These are phyloP conservation scores for Setaria italica DNA, from an alignment of 202 grass and related monocot genomes.

Conservation along the genomic window DNA sequence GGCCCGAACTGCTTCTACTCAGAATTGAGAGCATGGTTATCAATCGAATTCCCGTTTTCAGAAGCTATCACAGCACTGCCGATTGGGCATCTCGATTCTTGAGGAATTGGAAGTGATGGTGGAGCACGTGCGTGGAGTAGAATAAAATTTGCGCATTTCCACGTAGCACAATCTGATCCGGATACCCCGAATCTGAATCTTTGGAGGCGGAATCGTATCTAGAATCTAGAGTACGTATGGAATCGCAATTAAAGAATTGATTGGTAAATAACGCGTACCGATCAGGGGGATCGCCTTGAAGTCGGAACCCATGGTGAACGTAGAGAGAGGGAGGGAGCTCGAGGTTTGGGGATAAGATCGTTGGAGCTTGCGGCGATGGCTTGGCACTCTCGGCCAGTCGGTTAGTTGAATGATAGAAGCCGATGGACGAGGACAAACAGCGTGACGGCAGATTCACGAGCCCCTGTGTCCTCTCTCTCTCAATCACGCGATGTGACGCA, in stretches of 20 bases:
- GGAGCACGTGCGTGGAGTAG: too few relatives aligned
- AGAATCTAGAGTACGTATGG: background rate
- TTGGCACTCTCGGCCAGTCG: background rate
- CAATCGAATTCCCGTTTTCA: background rate
- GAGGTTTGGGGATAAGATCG: conserved; percentile 21
- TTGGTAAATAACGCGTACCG: conserved; percentile 25
- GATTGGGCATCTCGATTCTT: background rate
- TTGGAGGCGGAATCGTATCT: background rate
- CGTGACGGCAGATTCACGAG: background rate
- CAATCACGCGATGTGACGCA: background rate
- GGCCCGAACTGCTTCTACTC: background rate
- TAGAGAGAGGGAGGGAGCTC: background rate
- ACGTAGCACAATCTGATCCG: background rate
- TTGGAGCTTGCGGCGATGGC: background rate
- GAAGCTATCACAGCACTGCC: background rate
- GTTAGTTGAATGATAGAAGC: background rate
- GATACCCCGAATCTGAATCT: conserved; percentile 39
- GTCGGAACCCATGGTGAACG: conserved; percentile 59
- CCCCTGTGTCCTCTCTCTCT: too few relatives aligned
- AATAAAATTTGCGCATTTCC: background rate
- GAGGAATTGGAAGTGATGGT: too few relatives aligned
- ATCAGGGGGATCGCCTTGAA: conserved; percentile 81
- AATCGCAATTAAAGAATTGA: background rate
- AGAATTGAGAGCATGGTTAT: background rate
- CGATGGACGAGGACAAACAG: background rate